Evolutionary conservation across 768 basidiomycete genomes (phyloP).

Genomic region (Suillus placidus): DNA sequence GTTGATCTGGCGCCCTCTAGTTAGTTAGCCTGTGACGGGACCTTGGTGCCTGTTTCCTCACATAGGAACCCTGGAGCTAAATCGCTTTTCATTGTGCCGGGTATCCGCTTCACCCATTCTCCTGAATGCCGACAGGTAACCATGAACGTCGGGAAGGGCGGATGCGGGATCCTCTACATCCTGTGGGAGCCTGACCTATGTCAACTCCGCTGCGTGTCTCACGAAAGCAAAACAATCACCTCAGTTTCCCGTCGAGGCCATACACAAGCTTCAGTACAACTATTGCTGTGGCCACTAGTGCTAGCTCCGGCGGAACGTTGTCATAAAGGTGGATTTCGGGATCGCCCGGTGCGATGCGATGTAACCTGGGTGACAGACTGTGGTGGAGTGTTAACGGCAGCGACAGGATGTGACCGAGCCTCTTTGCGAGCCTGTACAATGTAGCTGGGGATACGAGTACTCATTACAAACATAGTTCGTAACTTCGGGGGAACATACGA

Average conservation of each 20-base stretch:
- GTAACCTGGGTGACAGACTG: slow-evolving; percentile 48
- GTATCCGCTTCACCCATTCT: slow-evolving; percentile 39
- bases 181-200: slow-evolving; percentile 43
- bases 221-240: slow-evolving; percentile 43
- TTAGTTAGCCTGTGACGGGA: slow-evolving; percentile 11
- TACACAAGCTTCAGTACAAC: slow-evolving; percentile 84
- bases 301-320: slow-evolving; percentile 69
- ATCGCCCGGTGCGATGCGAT: slow-evolving; percentile 40
- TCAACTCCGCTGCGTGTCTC: slow-evolving; percentile 16
- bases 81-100: slow-evolving; percentile 36
- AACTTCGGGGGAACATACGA: slow-evolving; percentile 54
- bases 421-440: slow-evolving; percentile 67
- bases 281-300: slow-evolving; percentile 58
- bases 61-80: slow-evolving; percentile 49
- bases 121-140: slow-evolving; percentile 49
- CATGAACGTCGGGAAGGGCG: slow-evolving; percentile 54
- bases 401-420: slow-evolving; percentile 54
- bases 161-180: slow-evolving; percentile 58
- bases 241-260: slow-evolving; percentile 70
- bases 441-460: slow-evolving; percentile 42
- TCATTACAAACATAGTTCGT: background rate
- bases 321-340: slow-evolving; percentile 56
- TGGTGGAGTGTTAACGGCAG: slow-evolving; percentile 64
- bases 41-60: slow-evolving; percentile 36
- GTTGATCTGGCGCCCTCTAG: slow-evolving; percentile 45